Evolutionary conservation across 768 basidiomycete genomes (phyloP).

Genomic region (Trametes cingulata): DNA sequence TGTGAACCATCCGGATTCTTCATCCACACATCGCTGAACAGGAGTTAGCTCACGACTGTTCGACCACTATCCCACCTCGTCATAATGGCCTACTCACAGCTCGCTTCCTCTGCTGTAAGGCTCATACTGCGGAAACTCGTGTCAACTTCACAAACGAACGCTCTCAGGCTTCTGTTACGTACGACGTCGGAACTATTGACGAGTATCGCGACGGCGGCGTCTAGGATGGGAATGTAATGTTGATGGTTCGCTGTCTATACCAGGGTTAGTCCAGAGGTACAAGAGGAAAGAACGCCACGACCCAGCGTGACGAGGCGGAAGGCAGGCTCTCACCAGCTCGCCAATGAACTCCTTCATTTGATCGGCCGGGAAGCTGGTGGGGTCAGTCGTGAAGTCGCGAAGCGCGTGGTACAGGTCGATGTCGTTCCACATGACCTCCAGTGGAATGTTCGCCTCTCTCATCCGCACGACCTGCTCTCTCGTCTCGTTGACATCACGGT

Average conservation of each 20-base stretch:
- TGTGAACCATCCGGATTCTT: conserved; percentile 74
- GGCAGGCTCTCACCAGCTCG: conserved; percentile 48
- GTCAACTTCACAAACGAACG: background rate
- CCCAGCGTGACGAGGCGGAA: background rate
- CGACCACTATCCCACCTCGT: background rate
- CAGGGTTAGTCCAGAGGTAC: background rate
- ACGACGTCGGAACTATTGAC: conserved; percentile 65
- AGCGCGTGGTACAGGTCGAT: conserved; percentile 72
- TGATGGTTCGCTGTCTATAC: conserved; percentile 47
- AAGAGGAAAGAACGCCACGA: background rate
- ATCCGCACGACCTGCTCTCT: conserved; percentile 53
- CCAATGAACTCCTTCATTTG: conserved; percentile 55
- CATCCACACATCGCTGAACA: conserved; percentile 61
- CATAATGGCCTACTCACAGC: conserved; percentile 39
- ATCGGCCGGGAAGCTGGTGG: conserved; percentile 57
- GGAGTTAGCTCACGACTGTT: no score
- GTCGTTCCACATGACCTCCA: conserved; percentile 85
- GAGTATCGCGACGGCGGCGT: conserved; percentile 59
- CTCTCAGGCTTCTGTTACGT: conserved; percentile 29
- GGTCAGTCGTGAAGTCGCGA: conserved; percentile 71
- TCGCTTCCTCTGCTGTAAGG: conserved; percentile 65
- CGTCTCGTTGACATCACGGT: conserved; percentile 54
- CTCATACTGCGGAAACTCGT: conserved; percentile 48
- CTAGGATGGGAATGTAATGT: conserved; percentile 69
- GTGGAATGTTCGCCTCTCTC: conserved; percentile 72